A percentile compares a stretch with the other conserved stretches of the same genome.
phyloP scores from a whole-genome alignment of 805 yeast species.

The Kodamaea fukazawae region DNA sequence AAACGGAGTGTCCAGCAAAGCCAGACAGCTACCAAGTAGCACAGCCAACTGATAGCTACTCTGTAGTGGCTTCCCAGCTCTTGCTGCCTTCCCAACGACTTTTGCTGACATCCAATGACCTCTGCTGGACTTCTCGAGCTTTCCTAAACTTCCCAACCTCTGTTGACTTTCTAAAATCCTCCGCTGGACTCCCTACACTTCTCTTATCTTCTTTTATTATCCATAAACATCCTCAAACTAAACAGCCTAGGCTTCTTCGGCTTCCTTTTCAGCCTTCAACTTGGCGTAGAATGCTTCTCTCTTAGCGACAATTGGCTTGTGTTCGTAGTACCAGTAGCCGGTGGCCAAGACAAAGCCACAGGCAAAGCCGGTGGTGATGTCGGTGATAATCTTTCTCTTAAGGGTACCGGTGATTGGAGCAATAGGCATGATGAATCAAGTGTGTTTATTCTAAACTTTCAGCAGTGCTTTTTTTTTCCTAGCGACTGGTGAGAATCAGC shows the following conservation, averaged over 20 bases:
- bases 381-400: slow-evolving; percentile 76
- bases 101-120: too few relatives aligned
- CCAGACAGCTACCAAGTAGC: too few relatives aligned
- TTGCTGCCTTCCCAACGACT: too few relatives aligned
- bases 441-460: background rate
- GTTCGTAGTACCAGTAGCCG: slow-evolving; percentile 82
- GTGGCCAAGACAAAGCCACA: slow-evolving; percentile 59
- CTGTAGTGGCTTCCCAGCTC: too few relatives aligned
- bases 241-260: slow-evolving; percentile 41
- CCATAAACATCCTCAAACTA: too few relatives aligned
- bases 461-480: slow-evolving; percentile 3
- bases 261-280: slow-evolving; percentile 70
- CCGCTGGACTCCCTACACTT: too few relatives aligned
- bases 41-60: too few relatives aligned
- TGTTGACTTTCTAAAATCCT: too few relatives aligned
- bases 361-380: slow-evolving; percentile 67
- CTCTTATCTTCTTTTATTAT: too few relatives aligned
- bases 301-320: slow-evolving; percentile 64
- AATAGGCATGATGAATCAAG: slow-evolving; percentile 54
- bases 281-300: slow-evolving; percentile 86
- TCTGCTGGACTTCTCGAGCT: too few relatives aligned
- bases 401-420: slow-evolving; percentile 85
- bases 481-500: slow-evolving; percentile 8
- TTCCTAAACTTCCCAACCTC: too few relatives aligned
- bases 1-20: too few relatives aligned